Evolutionary conservation across 2,329 filamentous ascomycete species (phyloP).

Genomic region (Cyphellophora europaea): DNA sequence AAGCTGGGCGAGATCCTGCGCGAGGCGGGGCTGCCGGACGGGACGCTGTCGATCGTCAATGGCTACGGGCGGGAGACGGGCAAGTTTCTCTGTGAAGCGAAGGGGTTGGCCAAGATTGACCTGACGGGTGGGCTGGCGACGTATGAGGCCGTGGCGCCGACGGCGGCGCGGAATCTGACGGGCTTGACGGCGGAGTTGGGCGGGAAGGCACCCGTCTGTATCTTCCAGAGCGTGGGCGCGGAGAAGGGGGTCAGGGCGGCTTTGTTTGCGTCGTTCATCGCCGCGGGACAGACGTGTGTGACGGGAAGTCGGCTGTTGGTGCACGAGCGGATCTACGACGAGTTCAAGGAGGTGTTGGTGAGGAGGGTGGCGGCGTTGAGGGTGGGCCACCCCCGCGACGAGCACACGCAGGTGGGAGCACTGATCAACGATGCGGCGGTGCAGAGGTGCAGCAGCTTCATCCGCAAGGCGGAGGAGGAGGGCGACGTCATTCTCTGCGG

Average conservation of each 20-base stretch:
- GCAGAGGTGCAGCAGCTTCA: slow-evolving; percentile 34
- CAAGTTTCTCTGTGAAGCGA: slow-evolving; percentile 36
- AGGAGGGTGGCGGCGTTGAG: slow-evolving; percentile 43
- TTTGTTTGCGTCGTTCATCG: slow-evolving; percentile 39
- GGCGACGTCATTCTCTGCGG: slow-evolving; percentile 36
- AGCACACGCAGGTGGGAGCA: slow-evolving; percentile 54
- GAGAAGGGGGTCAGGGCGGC: slow-evolving; percentile 18
- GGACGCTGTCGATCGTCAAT: slow-evolving; percentile 37
- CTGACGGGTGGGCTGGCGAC: slow-evolving; percentile 18
- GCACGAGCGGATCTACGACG: slow-evolving; percentile 34
- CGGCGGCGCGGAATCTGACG: slow-evolving; percentile 15
- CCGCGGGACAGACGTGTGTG: slow-evolving; percentile 47
- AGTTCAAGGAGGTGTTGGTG: slow-evolving; percentile 28
- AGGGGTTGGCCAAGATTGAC: slow-evolving; percentile 17
- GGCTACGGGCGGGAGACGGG: slow-evolving; percentile 47
- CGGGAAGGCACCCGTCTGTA: slow-evolving; percentile 20
- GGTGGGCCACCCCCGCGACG: slow-evolving; percentile 50
- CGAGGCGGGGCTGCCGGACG: slow-evolving; percentile 33
- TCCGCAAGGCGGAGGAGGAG: slow-evolving; percentile 27
- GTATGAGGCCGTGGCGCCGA: slow-evolving; percentile 17
- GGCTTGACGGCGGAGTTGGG: slow-evolving; percentile 20
- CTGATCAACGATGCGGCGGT: slow-evolving; percentile 41
- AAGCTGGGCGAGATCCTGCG: slow-evolving; percentile 30
- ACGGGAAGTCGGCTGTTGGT: slow-evolving; percentile 47
- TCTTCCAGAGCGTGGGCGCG: slow-evolving; percentile 18